Conservation (phyloP, 331 rosid species). For the Saraca asoca region DNA sequence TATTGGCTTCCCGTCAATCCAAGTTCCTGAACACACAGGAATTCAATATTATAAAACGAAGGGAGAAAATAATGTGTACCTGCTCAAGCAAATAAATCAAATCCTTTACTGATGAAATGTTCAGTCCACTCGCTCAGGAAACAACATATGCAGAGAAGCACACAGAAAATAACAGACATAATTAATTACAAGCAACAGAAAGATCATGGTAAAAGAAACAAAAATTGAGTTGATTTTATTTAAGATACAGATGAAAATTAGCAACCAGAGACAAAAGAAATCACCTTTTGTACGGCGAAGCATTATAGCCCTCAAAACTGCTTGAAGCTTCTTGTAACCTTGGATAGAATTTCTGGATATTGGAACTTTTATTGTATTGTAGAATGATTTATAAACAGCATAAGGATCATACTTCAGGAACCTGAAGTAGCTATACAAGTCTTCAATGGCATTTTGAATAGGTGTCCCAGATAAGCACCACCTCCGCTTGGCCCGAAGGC, state of each 20-base stretch:
- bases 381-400: slow-evolving; percentile 86
- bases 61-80: slow-evolving; percentile 16
- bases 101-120: slow-evolving; percentile 22
- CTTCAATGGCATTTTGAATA: slow-evolving; percentile 91
- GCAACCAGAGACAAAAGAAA: slow-evolving; percentile 4
- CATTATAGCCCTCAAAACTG: slow-evolving; percentile 97
- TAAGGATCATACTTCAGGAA: slow-evolving; percentile 96
- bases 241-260: slow-evolving; percentile 2
- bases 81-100: slow-evolving; percentile 29
- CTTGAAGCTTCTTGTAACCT: slow-evolving; percentile 98
- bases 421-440: slow-evolving; percentile 92
- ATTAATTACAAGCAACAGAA: neutral
- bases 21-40: slow-evolving; percentile 60
- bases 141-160: slow-evolving; percentile 11
- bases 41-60: slow-evolving; percentile 26
- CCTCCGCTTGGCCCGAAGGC: slow-evolving; percentile 95
- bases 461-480: slow-evolving; percentile 99
- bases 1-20: slow-evolving; percentile 89
- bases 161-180: slow-evolving; percentile 6
- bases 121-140: slow-evolving; percentile 11
- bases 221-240: neutral
- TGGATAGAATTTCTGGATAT: slow-evolving; percentile 83
- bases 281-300: slow-evolving; percentile 97
- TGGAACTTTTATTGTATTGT: slow-evolving; percentile 80
- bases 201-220: slow-evolving; percentile 11